phyloP scores from a whole-genome alignment of 192 early-diverging fungal species.

The Coemansia sp. region DNA sequence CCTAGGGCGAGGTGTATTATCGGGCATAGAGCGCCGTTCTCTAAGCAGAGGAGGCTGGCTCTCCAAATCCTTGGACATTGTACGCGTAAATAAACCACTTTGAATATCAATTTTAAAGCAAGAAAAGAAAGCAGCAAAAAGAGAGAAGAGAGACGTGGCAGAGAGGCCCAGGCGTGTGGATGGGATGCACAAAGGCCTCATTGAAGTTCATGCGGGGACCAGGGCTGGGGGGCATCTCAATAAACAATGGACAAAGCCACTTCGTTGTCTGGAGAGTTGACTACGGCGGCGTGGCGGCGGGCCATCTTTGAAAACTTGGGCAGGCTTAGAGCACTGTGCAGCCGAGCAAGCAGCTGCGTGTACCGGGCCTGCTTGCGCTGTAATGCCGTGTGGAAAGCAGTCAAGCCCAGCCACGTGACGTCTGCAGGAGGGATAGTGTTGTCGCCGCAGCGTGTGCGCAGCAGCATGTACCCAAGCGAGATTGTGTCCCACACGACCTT shows the following conservation, averaged over 20 bases:
- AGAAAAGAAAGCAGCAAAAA: not conserved
- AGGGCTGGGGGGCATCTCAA: not conserved
- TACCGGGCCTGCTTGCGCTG: slow-evolving; percentile 50
- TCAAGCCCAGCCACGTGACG: slow-evolving; percentile 51
- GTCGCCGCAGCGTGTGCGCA: slow-evolving; percentile 21
- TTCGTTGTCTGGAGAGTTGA: slow-evolving; percentile 26
- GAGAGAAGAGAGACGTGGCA: not conserved
- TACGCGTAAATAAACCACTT: not conserved
- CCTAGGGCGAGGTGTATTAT: not conserved
- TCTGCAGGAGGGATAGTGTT: slow-evolving; percentile 17
- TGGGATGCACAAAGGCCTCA: not conserved
- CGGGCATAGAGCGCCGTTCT: not conserved
- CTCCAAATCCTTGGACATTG: not conserved
- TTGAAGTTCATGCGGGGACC: not conserved
- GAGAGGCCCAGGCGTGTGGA: not conserved
- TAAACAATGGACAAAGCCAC: slow-evolving; percentile 27
- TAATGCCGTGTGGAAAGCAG: slow-evolving; percentile 52
- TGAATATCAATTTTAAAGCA: not conserved
- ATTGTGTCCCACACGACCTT: slow-evolving; percentile 19
- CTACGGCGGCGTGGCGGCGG: slow-evolving; percentile 7
- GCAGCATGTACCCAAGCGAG: slow-evolving; percentile 23
- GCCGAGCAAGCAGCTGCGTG: slow-evolving; percentile 17
- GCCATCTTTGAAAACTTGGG: slow-evolving; percentile 14
- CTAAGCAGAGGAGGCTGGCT: not conserved
- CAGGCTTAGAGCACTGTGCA: slow-evolving; percentile 9